A percentile compares a stretch with the other conserved stretches of the same genome.
Conservation (phyloP, 148 eudicot genomes). For the Amaranthus palmeri region DNA sequence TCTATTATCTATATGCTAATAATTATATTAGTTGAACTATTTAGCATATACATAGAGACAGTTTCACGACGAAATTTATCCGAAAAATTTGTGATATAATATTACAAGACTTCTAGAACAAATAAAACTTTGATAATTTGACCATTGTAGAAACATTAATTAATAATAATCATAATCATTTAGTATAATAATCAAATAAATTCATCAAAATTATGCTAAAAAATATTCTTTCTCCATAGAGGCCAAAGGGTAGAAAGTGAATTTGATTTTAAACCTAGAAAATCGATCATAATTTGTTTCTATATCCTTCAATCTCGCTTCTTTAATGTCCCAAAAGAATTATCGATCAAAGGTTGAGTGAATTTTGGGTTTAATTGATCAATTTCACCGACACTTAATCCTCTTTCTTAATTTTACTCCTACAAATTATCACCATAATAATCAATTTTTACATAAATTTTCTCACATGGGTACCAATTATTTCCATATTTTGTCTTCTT, state of each 20-base stretch:
- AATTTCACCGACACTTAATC: neutral
- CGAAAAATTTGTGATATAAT: too few species aligned
- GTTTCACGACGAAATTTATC: too few species aligned
- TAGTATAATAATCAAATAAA: neutral
- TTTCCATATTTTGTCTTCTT: neutral
- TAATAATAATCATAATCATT: neutral
- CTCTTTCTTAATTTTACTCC: neutral
- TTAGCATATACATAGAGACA: too few species aligned
- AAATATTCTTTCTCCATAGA: neutral
- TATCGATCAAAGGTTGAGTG: neutral
- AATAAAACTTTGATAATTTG: too few species aligned
- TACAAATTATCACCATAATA: too few species aligned
- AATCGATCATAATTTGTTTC: neutral
- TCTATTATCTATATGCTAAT: too few species aligned
- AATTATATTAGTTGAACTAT: too few species aligned
- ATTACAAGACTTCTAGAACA: too few species aligned
- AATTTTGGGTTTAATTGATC: neutral
- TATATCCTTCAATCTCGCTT: neutral
- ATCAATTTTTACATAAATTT: neutral
- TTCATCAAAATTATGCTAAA: too few species aligned
- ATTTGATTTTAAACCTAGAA: neutral
- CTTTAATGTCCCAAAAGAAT: neutral
- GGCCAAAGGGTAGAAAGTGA: too few species aligned
- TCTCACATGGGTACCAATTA: slow-evolving; percentile 10
- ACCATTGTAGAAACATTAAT: neutral